These are phyloP conservation scores for Glycyrrhiza uralensis DNA, from an alignment of 306 rosid genomes.

Conservation along the genomic window DNA sequence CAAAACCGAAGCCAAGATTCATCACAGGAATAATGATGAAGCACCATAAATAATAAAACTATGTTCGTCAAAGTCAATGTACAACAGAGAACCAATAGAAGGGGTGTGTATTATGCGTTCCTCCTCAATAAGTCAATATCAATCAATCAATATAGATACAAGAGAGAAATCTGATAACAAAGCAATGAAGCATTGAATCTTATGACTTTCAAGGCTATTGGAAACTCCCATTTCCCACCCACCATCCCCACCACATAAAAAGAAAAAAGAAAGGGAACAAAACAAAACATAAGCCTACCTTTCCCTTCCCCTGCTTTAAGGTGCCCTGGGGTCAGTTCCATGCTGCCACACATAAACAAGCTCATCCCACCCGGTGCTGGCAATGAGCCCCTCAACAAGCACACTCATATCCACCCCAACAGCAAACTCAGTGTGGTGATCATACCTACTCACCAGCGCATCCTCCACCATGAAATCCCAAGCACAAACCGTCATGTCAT, in stretches of 20 bases:
- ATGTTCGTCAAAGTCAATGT: not conserved
- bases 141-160: conserved; percentile 17
- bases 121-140: too few species aligned
- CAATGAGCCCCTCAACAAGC: conserved; percentile 84
- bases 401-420: conserved; percentile 97
- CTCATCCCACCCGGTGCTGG: conserved; percentile 96
- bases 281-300: not conserved
- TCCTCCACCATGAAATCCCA: conserved; percentile 96
- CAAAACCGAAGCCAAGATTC: not conserved
- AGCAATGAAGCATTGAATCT: not conserved
- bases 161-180: conserved; percentile 1
- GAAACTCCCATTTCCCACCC: not conserved
- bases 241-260: not conserved
- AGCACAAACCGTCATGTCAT: conserved; percentile 85
- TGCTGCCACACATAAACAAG: conserved; percentile 92
- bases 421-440: conserved; percentile 83
- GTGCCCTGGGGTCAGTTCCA: conserved; percentile 89
- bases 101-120: not conserved
- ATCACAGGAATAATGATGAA: not conserved
- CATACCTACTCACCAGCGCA: conserved; percentile 77
- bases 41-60: not conserved
- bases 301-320: conserved; percentile 39
- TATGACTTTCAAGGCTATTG: not conserved
- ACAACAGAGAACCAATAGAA: conserved; percentile 16
- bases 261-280: too few species aligned